Evolutionary conservation across 2,329 filamentous ascomycete species (phyloP), one percentile per base, ranked within the genome.

Genomic region (Fusarium udum): DNA sequence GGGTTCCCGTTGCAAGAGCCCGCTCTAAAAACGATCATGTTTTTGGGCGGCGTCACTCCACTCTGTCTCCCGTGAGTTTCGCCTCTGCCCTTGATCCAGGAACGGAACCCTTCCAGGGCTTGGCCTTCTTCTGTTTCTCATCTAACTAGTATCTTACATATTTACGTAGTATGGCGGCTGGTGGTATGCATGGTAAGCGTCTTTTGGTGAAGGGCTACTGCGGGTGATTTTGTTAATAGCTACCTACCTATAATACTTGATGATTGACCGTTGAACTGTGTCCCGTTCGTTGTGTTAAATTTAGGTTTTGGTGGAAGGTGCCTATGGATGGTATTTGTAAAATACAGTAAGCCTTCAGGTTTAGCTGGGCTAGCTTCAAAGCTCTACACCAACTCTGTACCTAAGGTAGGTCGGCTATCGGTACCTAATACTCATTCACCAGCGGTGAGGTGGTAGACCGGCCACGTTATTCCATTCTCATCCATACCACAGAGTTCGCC

Each of bases 1-100:
- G 71, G 59, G 71, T 57, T 73, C 67, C 71, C 71, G 71, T 53
- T 72, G 58, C 63, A 52, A 72, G 59, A 74, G 59, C 71, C 51
- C 59, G 55, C 51, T 73, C 58, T 63, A 59, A 71, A 40, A 60
- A 57, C 49, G 65, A 69, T 65, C 59, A 62, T 61, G 46, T 57
- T 60, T 52, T 53, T 58, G 31, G 49, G 40, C 55, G 52, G 57
- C 70, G 40, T 52, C 58, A 55, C 71, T 60, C 65, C 52, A 61
- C 61, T 56, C 48, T 56, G 61, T 46, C 63, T 70, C 52, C 36
- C 59, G 48, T 40, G 49, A 64, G 63, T 71, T 71, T 74, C 71
- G 67, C 52, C 59, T 72, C 59, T 73, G 67, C 60, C 71, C 71
- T 60, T 74, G 71, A 74, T 57, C 71, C 71, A 59, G 28, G 28